These are phyloP conservation scores for Phytophthora pseudosyringae DNA, from an alignment of 352 stramenopile genomes.

Conservation along the genomic window DNA sequence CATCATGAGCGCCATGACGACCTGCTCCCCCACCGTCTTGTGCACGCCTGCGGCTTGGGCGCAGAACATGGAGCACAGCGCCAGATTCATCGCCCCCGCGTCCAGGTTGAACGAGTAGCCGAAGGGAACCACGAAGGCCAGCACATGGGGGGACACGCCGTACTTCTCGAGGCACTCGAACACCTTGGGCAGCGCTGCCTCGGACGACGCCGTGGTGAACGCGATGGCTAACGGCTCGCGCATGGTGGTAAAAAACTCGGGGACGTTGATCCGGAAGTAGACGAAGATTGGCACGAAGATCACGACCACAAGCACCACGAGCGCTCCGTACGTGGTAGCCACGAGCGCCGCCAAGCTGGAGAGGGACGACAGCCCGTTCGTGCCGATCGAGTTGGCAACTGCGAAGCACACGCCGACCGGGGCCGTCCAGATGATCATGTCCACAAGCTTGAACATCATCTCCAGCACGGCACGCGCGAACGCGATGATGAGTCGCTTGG, in stretches of 20 bases:
- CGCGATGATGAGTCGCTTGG: conserved; percentile 53
- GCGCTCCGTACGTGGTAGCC: conserved; percentile 50
- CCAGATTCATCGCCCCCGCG: conserved; percentile 57
- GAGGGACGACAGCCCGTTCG: conserved; percentile 54
- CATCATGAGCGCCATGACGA: conserved; percentile 68
- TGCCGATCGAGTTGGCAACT: conserved; percentile 54
- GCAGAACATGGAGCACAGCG: conserved; percentile 57
- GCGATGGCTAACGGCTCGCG: conserved; percentile 59
- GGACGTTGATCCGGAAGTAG: conserved; percentile 52
- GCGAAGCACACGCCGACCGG: conserved; percentile 66
- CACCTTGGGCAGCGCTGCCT: conserved; percentile 62
- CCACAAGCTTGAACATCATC: conserved; percentile 76
- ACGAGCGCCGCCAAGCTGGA: conserved; percentile 48
- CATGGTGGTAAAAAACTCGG: conserved; percentile 57
- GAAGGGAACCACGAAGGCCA: conserved; percentile 62
- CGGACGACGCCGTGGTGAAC: conserved; percentile 64
- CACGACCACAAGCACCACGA: conserved; percentile 55
- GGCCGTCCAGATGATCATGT: conserved; percentile 71
- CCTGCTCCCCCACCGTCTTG: conserved; percentile 62
- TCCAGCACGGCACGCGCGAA: conserved; percentile 53
- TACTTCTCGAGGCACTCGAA: conserved; percentile 64
- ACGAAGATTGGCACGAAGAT: conserved; percentile 50
- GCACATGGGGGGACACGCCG: conserved; percentile 57
- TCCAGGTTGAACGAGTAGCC: conserved; percentile 78
- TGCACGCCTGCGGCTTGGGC: conserved; percentile 51